phyloP scores from a whole-genome alignment of 2,329 filamentous ascomycete genomes.

The Xylogone sp. region DNA sequence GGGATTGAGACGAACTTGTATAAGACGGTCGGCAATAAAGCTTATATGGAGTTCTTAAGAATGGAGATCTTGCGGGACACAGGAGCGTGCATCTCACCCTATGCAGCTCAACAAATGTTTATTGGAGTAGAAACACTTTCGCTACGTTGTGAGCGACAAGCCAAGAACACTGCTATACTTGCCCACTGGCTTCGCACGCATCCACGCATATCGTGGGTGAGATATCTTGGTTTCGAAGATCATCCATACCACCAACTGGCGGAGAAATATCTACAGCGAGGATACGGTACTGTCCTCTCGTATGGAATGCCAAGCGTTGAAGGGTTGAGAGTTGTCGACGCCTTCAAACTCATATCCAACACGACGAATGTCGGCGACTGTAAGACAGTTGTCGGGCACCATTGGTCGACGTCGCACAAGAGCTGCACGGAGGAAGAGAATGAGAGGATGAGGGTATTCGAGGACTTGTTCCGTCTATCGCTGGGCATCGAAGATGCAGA shows the following conservation, averaged over 20 bases:
- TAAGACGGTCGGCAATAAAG: conserved; percentile 61
- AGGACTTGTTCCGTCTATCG: too few relatives aligned
- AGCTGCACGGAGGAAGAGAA: too few relatives aligned
- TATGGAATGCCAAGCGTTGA: too few relatives aligned
- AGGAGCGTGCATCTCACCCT: conserved; percentile 61
- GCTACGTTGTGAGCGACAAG: conserved; percentile 61
- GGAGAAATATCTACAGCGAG: conserved; percentile 61
- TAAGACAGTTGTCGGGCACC: too few relatives aligned
- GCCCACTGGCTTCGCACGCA: conserved; percentile 64
- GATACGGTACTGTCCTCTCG: conserved; percentile 64
- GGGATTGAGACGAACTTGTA: conserved; percentile 66
- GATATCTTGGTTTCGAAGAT: conserved; percentile 60
- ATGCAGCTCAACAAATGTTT: conserved; percentile 64
- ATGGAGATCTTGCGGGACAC: conserved; percentile 66
- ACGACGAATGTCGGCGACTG: too few relatives aligned
- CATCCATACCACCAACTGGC: conserved; percentile 58
- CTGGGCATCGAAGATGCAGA: too few relatives aligned
- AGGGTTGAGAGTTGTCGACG: too few relatives aligned
- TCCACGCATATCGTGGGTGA: conserved; percentile 64
- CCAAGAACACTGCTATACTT: conserved; percentile 55
- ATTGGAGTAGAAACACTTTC: conserved; percentile 65
- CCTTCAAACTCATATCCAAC: too few relatives aligned
- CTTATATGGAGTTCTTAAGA: conserved; percentile 60
- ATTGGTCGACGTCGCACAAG: too few relatives aligned
- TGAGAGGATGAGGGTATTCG: too few relatives aligned